Base-by-base conservation (phyloP, 306 rosid genomes). In the Lotus japonicus region DNA sequence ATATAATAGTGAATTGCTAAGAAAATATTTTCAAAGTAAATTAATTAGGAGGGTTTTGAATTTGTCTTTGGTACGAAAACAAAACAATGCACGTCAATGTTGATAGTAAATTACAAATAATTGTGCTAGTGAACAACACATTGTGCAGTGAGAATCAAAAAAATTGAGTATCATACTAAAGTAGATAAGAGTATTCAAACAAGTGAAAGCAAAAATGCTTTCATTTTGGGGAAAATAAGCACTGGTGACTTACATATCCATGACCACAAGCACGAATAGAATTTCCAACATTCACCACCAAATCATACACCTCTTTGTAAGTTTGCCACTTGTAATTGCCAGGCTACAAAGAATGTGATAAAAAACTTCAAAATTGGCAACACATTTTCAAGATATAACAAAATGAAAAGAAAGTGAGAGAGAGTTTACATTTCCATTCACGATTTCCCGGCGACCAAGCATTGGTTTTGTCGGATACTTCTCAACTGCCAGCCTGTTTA, bases 261-360 rank as follows among this genome's bases (percentile, higher is more conserved):
- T 77, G 73, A 52, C 89, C 95, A 72, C 82, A 67, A 64, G 69
- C 59, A 42, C 95, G 88, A 14, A 89, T 76, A 51, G 98, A 76
- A 15, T 84, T 87, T 57, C 98, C 95, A 31, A 87, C 70, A 74
- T 84, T 84, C 3, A 86, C 7, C 46, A 86, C 92, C 70, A 75
- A 17, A 60, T 87, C 92, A 56, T 87, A 84, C 7, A 84, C 88
- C 78, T 89, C 81, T 42, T 84, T 75, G 73, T 86, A 92, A 51
- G 86, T 89, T 83, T 73, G 79, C 96, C 98, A 92, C 62, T 74
- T 86, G 69, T 74, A 92, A 38, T 83, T 81, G 52, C 91, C 95
- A 68, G 89, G 75, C 98, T 92, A 79, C 77, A 80, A 73, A 73
- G 55, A 55, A 18, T 36, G 23, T 58, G 56, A 66, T 23, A 59